A percentile compares a stretch with the other conserved stretches of the same genome.
These are phyloP conservation scores for Dendrobium chrysotoxum DNA, from an alignment of 106 monocot genomes.

Conservation along the genomic window DNA sequence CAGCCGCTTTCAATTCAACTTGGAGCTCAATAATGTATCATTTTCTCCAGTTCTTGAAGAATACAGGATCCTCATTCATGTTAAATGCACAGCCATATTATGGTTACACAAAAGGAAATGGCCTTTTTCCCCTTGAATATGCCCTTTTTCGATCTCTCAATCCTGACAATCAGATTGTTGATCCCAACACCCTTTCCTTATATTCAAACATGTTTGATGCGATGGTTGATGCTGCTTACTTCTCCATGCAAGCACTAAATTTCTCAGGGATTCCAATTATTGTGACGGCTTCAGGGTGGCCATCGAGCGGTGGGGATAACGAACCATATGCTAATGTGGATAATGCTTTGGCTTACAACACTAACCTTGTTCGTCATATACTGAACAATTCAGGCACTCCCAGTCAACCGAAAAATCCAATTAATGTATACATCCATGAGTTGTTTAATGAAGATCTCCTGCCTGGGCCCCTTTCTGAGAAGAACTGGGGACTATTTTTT, in stretches of 20 bases:
- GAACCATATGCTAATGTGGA: constrained; percentile 66
- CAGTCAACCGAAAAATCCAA: constrained; percentile 29
- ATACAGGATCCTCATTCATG: constrained; percentile 78
- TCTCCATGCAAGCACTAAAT: constrained; percentile 72
- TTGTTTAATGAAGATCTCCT: constrained; percentile 77
- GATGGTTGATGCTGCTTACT: constrained; percentile 88
- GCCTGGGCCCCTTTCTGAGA: constrained; percentile 43
- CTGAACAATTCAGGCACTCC: constrained; percentile 67
- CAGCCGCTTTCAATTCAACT: constrained; percentile 78
- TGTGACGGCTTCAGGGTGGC: constrained; percentile 91
- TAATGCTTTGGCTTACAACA: constrained; percentile 79
- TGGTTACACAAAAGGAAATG: constrained; percentile 51
- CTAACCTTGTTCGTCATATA: constrained; percentile 63
- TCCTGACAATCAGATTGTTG: constrained; percentile 59
- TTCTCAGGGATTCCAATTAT: constrained; percentile 63
- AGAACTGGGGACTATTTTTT: constrained; percentile 75
- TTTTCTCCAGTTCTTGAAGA: constrained; percentile 75
- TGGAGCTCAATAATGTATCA: constrained; percentile 56
- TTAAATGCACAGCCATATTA: constrained; percentile 84
- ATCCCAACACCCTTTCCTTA: constrained; percentile 64
- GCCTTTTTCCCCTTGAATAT: constrained; percentile 73
- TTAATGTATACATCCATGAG: constrained; percentile 65
- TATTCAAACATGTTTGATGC: constrained; percentile 93
- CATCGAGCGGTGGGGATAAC: constrained; percentile 47
- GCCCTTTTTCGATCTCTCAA: constrained; percentile 59